Conservation (phyloP, 1,284 basidiomycete genomes). For the Farysia itapuensis region DNA sequence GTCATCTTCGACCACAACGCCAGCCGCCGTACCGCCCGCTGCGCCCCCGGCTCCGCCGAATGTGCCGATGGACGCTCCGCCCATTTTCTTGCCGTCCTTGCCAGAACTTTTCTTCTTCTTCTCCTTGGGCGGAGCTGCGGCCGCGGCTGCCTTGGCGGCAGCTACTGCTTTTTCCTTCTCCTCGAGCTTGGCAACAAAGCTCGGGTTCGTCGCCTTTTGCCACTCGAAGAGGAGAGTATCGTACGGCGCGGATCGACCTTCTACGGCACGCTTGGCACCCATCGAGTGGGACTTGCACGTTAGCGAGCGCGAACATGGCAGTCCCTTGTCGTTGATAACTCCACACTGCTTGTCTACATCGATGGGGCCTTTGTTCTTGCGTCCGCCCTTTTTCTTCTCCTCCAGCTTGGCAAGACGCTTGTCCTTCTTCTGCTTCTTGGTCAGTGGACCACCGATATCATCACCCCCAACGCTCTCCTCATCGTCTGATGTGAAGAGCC, state of each 20-base stretch:
- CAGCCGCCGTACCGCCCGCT: constrained; percentile 1
- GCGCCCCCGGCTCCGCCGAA: constrained; percentile 6
- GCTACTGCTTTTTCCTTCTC: constrained; percentile 63
- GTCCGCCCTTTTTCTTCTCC: constrained; percentile 36
- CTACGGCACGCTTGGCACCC: constrained; percentile 90
- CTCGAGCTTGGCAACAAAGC: constrained; percentile 82
- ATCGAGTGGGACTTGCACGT: constrained; percentile 98
- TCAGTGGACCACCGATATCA: constrained; percentile 5
- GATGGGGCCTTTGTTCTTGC: constrained; percentile 47
- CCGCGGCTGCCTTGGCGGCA: constrained; percentile 41
- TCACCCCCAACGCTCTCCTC: constrained; percentile 24
- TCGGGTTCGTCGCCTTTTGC: constrained; percentile 88
- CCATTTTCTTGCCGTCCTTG: constrained; percentile 20
- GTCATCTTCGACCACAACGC: constrained; percentile 29
- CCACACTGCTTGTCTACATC: constrained; percentile 93
- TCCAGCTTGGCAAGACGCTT: constrained; percentile 11
- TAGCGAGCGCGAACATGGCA: constrained; percentile 91
- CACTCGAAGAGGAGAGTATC: constrained; percentile 80
- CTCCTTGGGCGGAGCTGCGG: constrained; percentile 39
- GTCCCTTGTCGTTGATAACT: constrained; percentile 91
- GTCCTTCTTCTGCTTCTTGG: constrained; percentile 33
- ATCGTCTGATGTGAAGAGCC: constrained; percentile 9
- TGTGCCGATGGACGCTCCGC: neutral
- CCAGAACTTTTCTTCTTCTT: constrained; percentile 46
- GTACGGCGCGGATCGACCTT: constrained; percentile 80